Percentiles rank a stretch among this genome's conserved stretches.
These are phyloP conservation scores for Xylaria sp. DNA, from an alignment of 2,329 filamentous ascomycete species.

Conservation along the genomic window DNA sequence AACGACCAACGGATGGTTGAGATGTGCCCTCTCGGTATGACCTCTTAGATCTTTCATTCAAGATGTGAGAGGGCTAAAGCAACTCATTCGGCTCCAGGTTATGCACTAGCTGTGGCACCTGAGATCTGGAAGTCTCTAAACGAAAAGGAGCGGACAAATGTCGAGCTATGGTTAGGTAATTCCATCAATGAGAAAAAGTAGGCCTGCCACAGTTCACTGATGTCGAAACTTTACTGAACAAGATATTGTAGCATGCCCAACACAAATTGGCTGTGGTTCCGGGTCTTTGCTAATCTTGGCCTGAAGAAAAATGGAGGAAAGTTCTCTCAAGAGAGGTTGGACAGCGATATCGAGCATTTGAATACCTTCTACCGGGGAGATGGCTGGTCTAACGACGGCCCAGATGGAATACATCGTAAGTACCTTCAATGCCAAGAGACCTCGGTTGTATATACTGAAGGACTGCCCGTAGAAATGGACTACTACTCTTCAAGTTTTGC, in stretches of 20 bases:
- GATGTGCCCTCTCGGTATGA: slow-evolving; percentile 73
- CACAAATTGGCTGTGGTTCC: slow-evolving; percentile 78
- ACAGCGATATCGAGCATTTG: slow-evolving; percentile 77
- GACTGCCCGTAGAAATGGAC: slow-evolving; percentile 66
- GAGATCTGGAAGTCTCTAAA: slow-evolving; percentile 70
- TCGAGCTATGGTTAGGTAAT: slow-evolving; percentile 75
- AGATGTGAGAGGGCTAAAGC: slow-evolving; percentile 2
- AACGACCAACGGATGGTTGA: slow-evolving; percentile 86
- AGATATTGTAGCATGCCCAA: slow-evolving; percentile 67
- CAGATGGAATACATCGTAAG: slow-evolving; percentile 72
- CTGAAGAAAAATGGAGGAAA: slow-evolving; percentile 75
- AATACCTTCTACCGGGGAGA: slow-evolving; percentile 83
- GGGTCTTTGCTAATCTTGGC: slow-evolving; percentile 82
- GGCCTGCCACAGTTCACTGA: slow-evolving; percentile 14
- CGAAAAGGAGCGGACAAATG: slow-evolving; percentile 65
- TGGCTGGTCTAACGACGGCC: slow-evolving; percentile 84
- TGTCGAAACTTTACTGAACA: slow-evolving; percentile 9
- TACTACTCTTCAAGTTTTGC: slow-evolving; percentile 85
- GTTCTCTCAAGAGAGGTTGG: slow-evolving; percentile 71
- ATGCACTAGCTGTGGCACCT: slow-evolving; percentile 72
- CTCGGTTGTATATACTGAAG: slow-evolving; percentile 17
- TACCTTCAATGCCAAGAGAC: neutral
- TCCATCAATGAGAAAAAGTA: slow-evolving; percentile 78
- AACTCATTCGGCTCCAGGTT: slow-evolving; percentile 50
- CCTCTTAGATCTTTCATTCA: neutral